phyloP scores from a whole-genome alignment of 2,329 filamentous ascomycete species.

The Talaromyces rugulosus region DNA sequence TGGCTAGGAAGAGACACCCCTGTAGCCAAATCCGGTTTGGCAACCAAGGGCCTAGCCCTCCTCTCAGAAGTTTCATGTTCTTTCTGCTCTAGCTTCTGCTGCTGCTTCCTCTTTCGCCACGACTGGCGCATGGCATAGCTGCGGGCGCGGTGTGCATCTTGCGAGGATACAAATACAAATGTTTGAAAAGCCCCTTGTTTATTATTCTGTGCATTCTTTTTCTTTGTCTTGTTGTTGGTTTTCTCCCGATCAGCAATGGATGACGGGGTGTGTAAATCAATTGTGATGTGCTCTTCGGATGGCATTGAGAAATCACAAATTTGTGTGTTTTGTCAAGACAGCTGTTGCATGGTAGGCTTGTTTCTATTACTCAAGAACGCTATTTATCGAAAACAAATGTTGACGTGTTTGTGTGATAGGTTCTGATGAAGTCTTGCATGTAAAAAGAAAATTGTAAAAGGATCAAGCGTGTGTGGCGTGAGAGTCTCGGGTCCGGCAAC shows the following conservation, averaged over 20 bases:
- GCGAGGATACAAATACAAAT: slow-evolving; percentile 7
- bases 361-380: neutral
- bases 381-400: neutral
- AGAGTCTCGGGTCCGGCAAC: neutral
- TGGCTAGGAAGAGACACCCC: neutral
- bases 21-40: neutral
- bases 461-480: neutral
- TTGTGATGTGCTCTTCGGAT: neutral
- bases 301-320: neutral
- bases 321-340: neutral
- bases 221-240: neutral
- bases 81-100: slow-evolving; percentile 4
- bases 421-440: neutral
- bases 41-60: neutral
- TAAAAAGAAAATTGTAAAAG: neutral
- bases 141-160: slow-evolving; percentile 11
- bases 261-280: neutral
- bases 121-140: slow-evolving; percentile 12
- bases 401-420: neutral
- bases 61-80: neutral
- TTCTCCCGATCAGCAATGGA: neutral
- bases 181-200: neutral
- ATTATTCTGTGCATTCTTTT: neutral
- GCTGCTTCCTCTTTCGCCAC: slow-evolving; percentile 11
- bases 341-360: neutral